Conservation (phyloP, 2,329 filamentous ascomycete genomes). For the Coniochaeta sp. region DNA sequence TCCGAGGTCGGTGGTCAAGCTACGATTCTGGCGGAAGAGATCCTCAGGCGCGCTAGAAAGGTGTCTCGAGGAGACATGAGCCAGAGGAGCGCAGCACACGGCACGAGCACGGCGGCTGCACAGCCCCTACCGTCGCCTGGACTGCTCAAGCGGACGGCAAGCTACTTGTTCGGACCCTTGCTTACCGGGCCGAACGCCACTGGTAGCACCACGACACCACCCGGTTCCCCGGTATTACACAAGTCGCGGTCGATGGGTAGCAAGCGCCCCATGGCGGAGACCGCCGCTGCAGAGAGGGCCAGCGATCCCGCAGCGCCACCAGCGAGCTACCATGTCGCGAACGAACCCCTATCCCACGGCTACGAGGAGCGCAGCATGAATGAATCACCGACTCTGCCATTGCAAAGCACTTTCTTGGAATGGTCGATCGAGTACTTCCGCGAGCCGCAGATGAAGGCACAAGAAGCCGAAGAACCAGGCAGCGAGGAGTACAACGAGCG, state of each 20-base stretch:
- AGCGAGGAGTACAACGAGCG: slow-evolving; percentile 95
- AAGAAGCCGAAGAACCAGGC: slow-evolving; percentile 91
- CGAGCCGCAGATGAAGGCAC: slow-evolving; percentile 95
- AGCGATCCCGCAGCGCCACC: slow-evolving; percentile 51
- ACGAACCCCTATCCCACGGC: slow-evolving; percentile 71
- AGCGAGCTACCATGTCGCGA: slow-evolving; percentile 68
- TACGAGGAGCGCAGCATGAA: slow-evolving; percentile 58
- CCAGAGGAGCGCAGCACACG: slow-evolving; percentile 35
- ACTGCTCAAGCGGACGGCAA: slow-evolving; percentile 56
- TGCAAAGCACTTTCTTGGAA: slow-evolving; percentile 79
- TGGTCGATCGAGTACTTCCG: slow-evolving; percentile 98
- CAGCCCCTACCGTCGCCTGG: slow-evolving; percentile 49
- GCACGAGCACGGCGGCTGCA: slow-evolving; percentile 24
- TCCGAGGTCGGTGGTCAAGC: slow-evolving; percentile 69
- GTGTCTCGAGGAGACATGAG: slow-evolving; percentile 33
- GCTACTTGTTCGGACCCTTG: slow-evolving; percentile 54
- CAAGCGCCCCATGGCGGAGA: slow-evolving; percentile 19
- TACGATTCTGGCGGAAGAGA: slow-evolving; percentile 67
- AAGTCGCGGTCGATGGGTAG: slow-evolving; percentile 30
- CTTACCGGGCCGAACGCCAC: slow-evolving; percentile 41
- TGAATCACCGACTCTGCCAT: slow-evolving; percentile 58
- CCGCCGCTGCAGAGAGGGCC: slow-evolving; percentile 20
- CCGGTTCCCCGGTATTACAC: slow-evolving; percentile 23
- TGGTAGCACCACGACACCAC: slow-evolving; percentile 20
- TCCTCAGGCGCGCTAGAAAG: slow-evolving; percentile 45